Conservation (phyloP, 768 basidiomycete species). For the Coprinopsis cinerea region DNA sequence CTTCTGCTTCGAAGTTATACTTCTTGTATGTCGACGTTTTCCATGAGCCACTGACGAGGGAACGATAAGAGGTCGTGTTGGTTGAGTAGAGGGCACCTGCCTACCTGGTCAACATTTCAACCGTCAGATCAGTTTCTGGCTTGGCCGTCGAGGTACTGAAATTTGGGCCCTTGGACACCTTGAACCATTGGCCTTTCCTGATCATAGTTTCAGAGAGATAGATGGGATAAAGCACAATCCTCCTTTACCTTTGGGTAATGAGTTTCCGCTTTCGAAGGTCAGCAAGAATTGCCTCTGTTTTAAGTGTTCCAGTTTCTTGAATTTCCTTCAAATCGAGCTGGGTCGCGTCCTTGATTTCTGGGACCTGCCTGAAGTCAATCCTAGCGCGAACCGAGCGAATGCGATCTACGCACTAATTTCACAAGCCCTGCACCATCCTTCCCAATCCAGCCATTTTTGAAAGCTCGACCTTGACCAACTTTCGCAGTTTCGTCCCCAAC, state of each 20-base stretch:
- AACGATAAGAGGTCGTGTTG: conserved; percentile 10
- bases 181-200: conserved; percentile 96
- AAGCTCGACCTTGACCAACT: conserved; percentile 91
- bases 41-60: conserved; percentile 74
- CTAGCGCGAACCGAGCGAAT: not conserved
- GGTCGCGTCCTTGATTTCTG: conserved; percentile 67
- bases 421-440: conserved; percentile 88
- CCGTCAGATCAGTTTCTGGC: conserved; percentile 93
- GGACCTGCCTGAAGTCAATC: conserved; percentile 35
- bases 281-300: conserved; percentile 70
- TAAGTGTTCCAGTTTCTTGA: conserved; percentile 62
- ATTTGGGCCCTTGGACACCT: conserved; percentile 73
- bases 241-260: conserved; percentile 69
- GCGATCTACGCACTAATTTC: conserved; percentile 60
- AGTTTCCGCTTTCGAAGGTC: conserved; percentile 93
- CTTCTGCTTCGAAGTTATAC: conserved; percentile 98
- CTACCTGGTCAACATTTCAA: conserved; percentile 90
- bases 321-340: conserved; percentile 71
- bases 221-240: too few species aligned
- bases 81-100: conserved; percentile 21
- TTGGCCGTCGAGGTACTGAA: conserved; percentile 92
- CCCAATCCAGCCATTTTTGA: conserved; percentile 95
- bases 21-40: conserved; percentile 92
- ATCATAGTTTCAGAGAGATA: not conserved
- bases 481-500: conserved; percentile 89